Percentiles rank a stretch among this genome's conserved stretches.
Evolutionary conservation across 2,329 filamentous ascomycete species (phyloP).

Genomic region (Stagonosporopsis rhizophila): DNA sequence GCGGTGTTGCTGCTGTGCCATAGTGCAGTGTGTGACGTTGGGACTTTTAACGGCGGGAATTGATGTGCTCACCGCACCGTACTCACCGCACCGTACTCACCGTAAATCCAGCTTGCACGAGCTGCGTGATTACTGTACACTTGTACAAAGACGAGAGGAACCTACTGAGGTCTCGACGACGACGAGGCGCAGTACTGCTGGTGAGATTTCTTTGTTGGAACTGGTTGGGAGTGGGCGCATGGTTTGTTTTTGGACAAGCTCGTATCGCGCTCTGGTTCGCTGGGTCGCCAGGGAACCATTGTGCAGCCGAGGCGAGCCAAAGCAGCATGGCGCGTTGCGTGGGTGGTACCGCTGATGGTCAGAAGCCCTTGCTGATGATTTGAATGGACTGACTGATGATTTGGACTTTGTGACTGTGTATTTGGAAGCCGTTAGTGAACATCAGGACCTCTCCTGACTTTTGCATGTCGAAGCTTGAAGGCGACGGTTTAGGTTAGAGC

Average conservation of each 20-base stretch:
- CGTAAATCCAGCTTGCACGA: background rate
- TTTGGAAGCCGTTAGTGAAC: background rate
- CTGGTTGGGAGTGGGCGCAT: constrained; percentile 9
- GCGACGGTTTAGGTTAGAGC: constrained; percentile 10
- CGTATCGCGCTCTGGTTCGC: constrained; percentile 1
- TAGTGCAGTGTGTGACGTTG: background rate
- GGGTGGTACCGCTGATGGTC: background rate
- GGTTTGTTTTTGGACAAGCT: constrained; percentile 10
- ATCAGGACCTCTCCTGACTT: constrained; percentile 2
- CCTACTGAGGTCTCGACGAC: background rate
- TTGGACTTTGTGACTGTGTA: background rate
- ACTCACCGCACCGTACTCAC: background rate
- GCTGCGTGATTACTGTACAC: background rate
- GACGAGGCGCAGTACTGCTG: background rate
- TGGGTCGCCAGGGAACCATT: background rate
- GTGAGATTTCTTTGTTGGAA: constrained; percentile 17
- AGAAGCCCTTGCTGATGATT: background rate
- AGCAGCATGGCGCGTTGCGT: background rate
- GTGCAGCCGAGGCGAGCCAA: background rate
- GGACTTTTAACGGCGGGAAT: too few relatives aligned
- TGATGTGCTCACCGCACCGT: background rate
- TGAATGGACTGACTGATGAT: background rate
- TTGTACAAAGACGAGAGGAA: background rate
- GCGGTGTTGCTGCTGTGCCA: too few relatives aligned
- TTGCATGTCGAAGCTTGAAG: background rate